These are phyloP conservation scores for Striga hermonthica DNA, from an alignment of 305 asterid species.

Conservation along the genomic window DNA sequence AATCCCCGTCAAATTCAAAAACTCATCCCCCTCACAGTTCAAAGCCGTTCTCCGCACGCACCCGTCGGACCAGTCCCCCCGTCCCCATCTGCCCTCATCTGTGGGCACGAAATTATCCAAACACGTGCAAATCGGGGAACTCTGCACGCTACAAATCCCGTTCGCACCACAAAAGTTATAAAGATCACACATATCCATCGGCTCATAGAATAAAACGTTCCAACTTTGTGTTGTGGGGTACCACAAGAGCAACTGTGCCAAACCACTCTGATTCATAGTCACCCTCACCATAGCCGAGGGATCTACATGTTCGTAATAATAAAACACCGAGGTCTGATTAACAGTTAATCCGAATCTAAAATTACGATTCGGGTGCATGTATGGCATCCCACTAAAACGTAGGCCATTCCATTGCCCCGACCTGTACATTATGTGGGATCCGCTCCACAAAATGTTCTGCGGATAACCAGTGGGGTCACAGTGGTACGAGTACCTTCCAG, in stretches of 20 bases:
- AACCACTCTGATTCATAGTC: conserved; percentile 21
- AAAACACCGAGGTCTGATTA: conserved; percentile 30
- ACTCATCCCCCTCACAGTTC: conserved; percentile 15
- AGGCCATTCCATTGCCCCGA: conserved; percentile 33
- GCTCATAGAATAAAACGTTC: conserved; percentile 18
- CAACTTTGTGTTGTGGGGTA: conserved; percentile 18
- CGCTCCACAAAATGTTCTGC: neutral
- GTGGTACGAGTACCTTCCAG: conserved; percentile 21
- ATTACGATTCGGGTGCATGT: conserved; percentile 17
- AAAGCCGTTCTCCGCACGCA: conserved; percentile 16
- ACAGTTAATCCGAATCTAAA: conserved; percentile 26
- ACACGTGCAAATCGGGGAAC: conserved; percentile 26
- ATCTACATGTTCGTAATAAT: conserved; percentile 21
- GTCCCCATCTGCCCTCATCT: neutral
- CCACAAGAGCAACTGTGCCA: conserved; percentile 28
- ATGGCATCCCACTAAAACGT: conserved; percentile 24
- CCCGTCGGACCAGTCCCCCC: conserved; percentile 17
- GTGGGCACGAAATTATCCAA: conserved; percentile 19
- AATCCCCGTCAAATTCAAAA: neutral
- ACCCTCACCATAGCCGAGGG: conserved; percentile 26
- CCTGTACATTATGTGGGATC: neutral
- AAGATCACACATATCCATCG: conserved; percentile 37
- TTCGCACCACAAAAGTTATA: conserved; percentile 32
- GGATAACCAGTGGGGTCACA: conserved; percentile 30
- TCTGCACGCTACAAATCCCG: conserved; percentile 23